phyloP scores from a whole-genome alignment of 2,329 filamentous ascomycete species.

The Apiospora malaysiana region DNA sequence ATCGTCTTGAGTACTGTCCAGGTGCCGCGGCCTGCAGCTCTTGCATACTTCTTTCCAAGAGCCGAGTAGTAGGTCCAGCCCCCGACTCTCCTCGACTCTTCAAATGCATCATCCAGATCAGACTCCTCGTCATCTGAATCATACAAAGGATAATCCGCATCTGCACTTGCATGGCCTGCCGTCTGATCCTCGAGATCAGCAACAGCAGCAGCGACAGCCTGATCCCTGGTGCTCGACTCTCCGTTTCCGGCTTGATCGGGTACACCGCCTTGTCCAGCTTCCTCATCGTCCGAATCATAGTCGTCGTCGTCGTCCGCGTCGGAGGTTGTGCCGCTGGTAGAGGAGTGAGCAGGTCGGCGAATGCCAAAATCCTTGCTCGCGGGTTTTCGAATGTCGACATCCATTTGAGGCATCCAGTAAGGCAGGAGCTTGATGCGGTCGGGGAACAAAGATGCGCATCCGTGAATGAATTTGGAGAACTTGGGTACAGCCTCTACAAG shows the following conservation, averaged over 20 bases:
- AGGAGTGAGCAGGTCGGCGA: slow-evolving; percentile 75
- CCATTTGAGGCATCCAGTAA: slow-evolving; percentile 99
- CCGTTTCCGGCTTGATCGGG: slow-evolving; percentile 26
- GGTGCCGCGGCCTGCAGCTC: slow-evolving; percentile 48
- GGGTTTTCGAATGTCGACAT: slow-evolving; percentile 95
- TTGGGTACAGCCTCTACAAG: slow-evolving; percentile 98
- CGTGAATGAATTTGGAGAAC: slow-evolving; percentile 99
- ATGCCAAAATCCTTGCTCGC: slow-evolving; percentile 90
- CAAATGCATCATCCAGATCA: slow-evolving; percentile 70
- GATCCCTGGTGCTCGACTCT: slow-evolving; percentile 29
- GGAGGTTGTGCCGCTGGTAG: slow-evolving; percentile 77
- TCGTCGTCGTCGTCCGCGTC: slow-evolving; percentile 79
- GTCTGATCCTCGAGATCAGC: slow-evolving; percentile 85
- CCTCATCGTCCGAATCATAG: slow-evolving; percentile 70
- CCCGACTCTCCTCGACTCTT: slow-evolving; percentile 78
- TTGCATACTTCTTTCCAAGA: slow-evolving; percentile 55
- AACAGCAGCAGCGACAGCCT: slow-evolving; percentile 27
- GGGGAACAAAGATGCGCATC: slow-evolving; percentile 86
- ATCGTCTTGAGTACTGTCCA: slow-evolving; percentile 54
- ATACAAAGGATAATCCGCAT: slow-evolving; percentile 84
- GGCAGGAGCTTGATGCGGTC: slow-evolving; percentile 87
- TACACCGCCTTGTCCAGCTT: slow-evolving; percentile 44
- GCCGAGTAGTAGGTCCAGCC: slow-evolving; percentile 76
- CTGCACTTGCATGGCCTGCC: slow-evolving; percentile 60
- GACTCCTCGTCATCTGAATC: slow-evolving; percentile 88